phyloP scores from a whole-genome alignment of 331 rosid genomes.

The Arachis monticola region DNA sequence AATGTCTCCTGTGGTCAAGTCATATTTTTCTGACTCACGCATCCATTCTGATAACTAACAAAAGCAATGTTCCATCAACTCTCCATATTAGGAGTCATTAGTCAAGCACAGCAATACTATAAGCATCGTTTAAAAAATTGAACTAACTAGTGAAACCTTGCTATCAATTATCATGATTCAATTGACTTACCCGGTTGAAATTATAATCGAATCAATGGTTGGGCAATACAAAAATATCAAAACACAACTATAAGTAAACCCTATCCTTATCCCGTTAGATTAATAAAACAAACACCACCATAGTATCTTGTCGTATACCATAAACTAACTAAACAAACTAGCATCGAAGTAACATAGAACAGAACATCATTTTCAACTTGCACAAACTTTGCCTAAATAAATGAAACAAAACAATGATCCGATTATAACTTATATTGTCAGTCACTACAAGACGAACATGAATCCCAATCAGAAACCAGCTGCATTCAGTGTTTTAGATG shows the following conservation, averaged over 20 bases:
- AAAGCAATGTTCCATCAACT: conserved; percentile 2
- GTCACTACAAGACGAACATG: not conserved
- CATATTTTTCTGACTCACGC: conserved; percentile 39
- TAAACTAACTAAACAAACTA: not conserved
- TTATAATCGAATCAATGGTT: not conserved
- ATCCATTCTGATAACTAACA: conserved; percentile 60
- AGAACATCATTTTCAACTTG: not conserved
- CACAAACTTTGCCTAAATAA: not conserved
- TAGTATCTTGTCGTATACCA: too few species aligned
- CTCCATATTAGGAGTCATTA: not conserved
- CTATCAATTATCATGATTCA: not conserved
- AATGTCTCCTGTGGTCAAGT: conserved; percentile 40
- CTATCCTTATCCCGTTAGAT: too few species aligned
- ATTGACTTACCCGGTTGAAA: not conserved
- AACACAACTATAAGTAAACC: too few species aligned
- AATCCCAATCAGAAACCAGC: not conserved
- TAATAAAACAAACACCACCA: too few species aligned
- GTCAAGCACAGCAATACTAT: not conserved
- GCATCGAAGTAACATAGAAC: not conserved
- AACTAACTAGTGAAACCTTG: not conserved
- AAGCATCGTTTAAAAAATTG: not conserved
- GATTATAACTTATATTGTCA: not conserved
- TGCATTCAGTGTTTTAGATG: not conserved
- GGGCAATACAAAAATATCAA: not conserved
- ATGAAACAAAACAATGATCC: too few species aligned